Percentiles rank a stretch among this genome's conserved stretches.
Evolutionary conservation across 2,329 filamentous ascomycete genomes (phyloP).

Genomic region (Xylaria sp.): DNA sequence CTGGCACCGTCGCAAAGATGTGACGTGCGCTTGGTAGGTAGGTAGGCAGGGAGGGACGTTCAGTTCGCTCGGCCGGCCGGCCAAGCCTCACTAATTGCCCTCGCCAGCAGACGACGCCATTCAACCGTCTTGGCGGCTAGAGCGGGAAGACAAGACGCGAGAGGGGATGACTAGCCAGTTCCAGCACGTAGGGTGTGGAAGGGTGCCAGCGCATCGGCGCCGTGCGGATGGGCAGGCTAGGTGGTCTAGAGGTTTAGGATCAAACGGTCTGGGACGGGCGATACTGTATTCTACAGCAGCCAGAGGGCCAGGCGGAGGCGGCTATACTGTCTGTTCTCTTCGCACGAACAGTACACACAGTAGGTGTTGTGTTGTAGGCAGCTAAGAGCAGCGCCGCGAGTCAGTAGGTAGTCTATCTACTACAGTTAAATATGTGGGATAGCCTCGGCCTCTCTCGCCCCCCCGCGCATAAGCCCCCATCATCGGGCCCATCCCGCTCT

Average conservation of each 20-base stretch:
- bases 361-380: not conserved
- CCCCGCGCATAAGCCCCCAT: no score
- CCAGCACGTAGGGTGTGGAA: not conserved
- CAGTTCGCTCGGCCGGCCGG: not conserved
- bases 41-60: not conserved
- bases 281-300: no score
- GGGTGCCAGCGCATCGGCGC: conserved; percentile 1
- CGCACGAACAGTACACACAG: no score
- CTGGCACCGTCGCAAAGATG: no score
- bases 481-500: conserved; percentile 2
- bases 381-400: conserved; percentile 7
- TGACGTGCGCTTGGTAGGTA: not conserved
- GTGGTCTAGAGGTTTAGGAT: no score
- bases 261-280: no score
- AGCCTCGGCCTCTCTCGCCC: not conserved
- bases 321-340: no score
- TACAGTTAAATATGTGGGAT: no score
- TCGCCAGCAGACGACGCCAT: not conserved
- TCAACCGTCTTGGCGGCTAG: conserved; percentile 19
- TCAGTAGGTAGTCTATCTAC: no score
- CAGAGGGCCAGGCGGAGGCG: no score
- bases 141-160: conserved; percentile 6
- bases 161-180: not conserved
- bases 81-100: conserved; percentile 1
- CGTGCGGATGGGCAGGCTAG: conserved; percentile 7